Percentiles rank a stretch among this genome's conserved stretches.
phyloP scores from a whole-genome alignment of 148 eudicot species.

The Euryodendron excelsum region DNA sequence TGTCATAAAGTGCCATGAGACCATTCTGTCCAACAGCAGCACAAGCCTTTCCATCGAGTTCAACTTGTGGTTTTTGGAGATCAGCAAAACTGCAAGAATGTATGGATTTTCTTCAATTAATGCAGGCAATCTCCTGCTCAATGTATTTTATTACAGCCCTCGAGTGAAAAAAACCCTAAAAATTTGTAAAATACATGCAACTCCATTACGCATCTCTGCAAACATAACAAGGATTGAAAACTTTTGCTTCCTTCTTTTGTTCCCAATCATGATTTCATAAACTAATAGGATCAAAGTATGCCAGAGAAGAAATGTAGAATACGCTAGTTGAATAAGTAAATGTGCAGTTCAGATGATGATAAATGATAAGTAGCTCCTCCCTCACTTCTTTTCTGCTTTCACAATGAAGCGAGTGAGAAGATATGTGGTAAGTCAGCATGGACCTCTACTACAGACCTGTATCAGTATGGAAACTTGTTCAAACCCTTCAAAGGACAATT shows the following conservation, averaged over 20 bases:
- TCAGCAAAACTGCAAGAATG: slow-evolving; percentile 74
- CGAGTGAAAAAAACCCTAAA: background rate
- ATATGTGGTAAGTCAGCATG: background rate
- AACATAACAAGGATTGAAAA: background rate
- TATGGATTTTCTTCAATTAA: slow-evolving; percentile 9
- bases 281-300: background rate
- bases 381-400: background rate
- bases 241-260: background rate
- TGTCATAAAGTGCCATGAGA: slow-evolving; percentile 93
- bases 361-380: background rate
- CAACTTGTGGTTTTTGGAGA: slow-evolving; percentile 89
- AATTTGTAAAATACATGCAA: background rate
- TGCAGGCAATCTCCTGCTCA: background rate
- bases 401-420: background rate
- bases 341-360: background rate
- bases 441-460: background rate
- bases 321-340: background rate
- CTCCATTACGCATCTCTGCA: background rate
- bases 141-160: background rate
- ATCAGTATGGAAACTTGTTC: background rate
- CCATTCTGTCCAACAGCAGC: slow-evolving; percentile 98
- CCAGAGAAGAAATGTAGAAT: background rate
- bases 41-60: slow-evolving; percentile 96
- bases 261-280: background rate
- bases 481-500: background rate